Evolutionary conservation across 2,329 filamentous ascomycete species (phyloP).

Genomic region (Colletotrichum sp.): DNA sequence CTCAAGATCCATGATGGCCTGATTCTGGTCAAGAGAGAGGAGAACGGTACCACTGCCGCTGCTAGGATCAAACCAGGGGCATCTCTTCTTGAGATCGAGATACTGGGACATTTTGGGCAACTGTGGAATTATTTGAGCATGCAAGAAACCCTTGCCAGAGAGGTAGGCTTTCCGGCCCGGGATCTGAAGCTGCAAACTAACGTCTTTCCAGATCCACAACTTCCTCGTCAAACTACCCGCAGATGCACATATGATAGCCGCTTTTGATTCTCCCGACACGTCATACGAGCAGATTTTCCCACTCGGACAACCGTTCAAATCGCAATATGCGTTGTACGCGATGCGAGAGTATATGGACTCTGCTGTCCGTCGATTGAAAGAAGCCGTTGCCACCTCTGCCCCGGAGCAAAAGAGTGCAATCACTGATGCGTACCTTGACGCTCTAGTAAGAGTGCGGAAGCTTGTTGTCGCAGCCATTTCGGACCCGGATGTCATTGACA

Average conservation of each 20-base stretch:
- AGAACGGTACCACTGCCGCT: constrained; percentile 47
- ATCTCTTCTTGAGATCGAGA: constrained; percentile 75
- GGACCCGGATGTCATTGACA: constrained; percentile 7
- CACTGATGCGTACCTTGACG: constrained; percentile 33
- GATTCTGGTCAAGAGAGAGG: constrained; percentile 68
- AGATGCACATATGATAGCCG: constrained; percentile 64
- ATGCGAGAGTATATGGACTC: constrained; percentile 65
- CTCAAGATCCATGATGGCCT: constrained; percentile 69
- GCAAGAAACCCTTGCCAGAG: constrained; percentile 70
- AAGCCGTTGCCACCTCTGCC: not conserved
- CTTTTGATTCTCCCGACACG: constrained; percentile 59
- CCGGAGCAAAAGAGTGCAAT: constrained; percentile 20
- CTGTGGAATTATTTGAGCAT: constrained; percentile 82
- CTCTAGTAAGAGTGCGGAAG: constrained; percentile 50
- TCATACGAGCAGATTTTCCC: constrained; percentile 70
- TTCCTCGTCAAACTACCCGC: constrained; percentile 75
- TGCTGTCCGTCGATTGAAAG: constrained; percentile 36
- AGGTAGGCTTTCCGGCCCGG: constrained; percentile 50
- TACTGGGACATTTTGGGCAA: constrained; percentile 82
- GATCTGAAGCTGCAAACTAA: constrained; percentile 20
- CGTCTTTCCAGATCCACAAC: constrained; percentile 61
- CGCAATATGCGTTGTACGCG: constrained; percentile 74
- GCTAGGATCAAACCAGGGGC: constrained; percentile 54
- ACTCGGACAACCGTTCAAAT: constrained; percentile 71
- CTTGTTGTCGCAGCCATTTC: constrained; percentile 58